Percentiles rank a stretch among this genome's conserved stretches.
phyloP scores from a whole-genome alignment of 2,329 filamentous ascomycete species.

The Fusarium fujikuroi region DNA sequence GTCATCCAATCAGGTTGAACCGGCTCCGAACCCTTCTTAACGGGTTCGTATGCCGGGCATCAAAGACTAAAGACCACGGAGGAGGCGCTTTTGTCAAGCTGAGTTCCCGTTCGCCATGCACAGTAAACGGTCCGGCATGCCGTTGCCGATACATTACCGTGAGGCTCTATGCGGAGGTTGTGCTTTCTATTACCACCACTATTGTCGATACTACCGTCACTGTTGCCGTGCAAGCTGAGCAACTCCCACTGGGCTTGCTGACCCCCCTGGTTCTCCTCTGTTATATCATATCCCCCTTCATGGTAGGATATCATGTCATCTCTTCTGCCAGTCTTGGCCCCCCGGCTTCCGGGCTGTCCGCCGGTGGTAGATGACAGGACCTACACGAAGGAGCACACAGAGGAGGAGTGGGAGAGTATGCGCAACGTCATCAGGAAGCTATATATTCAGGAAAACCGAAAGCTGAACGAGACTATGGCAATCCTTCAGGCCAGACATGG shows the following conservation, averaged over 20 bases:
- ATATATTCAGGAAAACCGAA: constrained; percentile 51
- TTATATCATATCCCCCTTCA: constrained; percentile 18
- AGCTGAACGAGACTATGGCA: constrained; percentile 51
- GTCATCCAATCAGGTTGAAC: constrained; percentile 36
- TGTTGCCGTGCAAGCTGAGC: constrained; percentile 21
- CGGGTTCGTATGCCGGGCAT: constrained; percentile 23
- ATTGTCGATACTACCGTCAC: background rate
- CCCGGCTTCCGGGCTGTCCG: constrained; percentile 47
- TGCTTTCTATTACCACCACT: constrained; percentile 23
- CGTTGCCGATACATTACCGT: constrained; percentile 34
- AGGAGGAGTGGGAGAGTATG: constrained; percentile 50
- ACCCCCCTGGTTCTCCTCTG: background rate
- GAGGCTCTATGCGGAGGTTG: constrained; percentile 28
- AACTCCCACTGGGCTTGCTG: constrained; percentile 1
- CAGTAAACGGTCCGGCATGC: constrained; percentile 43
- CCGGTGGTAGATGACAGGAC: constrained; percentile 41
- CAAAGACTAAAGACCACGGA: constrained; percentile 29
- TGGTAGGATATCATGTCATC: constrained; percentile 40
- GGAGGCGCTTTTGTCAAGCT: constrained; percentile 38
- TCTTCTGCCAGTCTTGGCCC: constrained; percentile 48
- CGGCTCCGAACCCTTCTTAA: constrained; percentile 29
- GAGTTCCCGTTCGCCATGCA: constrained; percentile 42
- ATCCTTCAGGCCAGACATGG: constrained; percentile 49
- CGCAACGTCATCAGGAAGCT: constrained; percentile 48
- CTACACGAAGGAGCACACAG: constrained; percentile 50